Base-by-base conservation (phyloP, 2,329 filamentous ascomycete genomes). In the Fusarium tricinctum region DNA sequence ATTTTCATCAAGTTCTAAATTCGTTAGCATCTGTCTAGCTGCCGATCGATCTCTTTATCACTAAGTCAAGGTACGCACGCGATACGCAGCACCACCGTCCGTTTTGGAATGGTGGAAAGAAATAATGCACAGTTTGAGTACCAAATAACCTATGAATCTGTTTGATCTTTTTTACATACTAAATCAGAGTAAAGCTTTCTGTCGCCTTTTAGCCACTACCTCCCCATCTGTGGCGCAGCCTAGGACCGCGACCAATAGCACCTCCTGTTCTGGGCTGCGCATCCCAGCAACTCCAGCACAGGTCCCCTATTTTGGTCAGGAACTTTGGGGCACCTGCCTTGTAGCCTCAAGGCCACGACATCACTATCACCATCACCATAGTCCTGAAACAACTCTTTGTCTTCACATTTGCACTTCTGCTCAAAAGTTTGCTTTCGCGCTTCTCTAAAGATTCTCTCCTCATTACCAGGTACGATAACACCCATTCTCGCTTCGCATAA, bases 291-390 rank as follows among this genome's bases (percentile, higher is more conserved):
- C 38, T 42, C 39, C 49, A 54, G 65, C 32, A 32, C 43, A 50
- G 62, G 66, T 69, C 67, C 67, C 67, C 67, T 70, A 70, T 70
- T 69, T 58, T 43, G 52, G 52, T 69, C 58, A 67, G 63, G 52
- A 64, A 56, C 54, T 58, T 56, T 42, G 42, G 43, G 28, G 45
- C 58, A 56, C 51, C 47, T 66, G 43, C 22, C 57, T 53, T 39
- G 52, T 46, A 66, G 28, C 55, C 39, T 48, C 56, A 42, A 73
- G 71, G 70, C 70, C 71, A 73, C 71, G 71, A 73, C 71, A 71
- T 60, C 69, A 68, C 52, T 44, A 60, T 38, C 62, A 66, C 52
- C 46, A 60, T 38, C 66, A 46, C 7, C 51, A 48, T 32, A 47
- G n/a, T 14, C 38, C 35, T 17, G n/a, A 38, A 38, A 39, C 62